These are phyloP conservation scores for Balakata baccata DNA, from an alignment of 345 rosid genomes.

Conservation along the genomic window DNA sequence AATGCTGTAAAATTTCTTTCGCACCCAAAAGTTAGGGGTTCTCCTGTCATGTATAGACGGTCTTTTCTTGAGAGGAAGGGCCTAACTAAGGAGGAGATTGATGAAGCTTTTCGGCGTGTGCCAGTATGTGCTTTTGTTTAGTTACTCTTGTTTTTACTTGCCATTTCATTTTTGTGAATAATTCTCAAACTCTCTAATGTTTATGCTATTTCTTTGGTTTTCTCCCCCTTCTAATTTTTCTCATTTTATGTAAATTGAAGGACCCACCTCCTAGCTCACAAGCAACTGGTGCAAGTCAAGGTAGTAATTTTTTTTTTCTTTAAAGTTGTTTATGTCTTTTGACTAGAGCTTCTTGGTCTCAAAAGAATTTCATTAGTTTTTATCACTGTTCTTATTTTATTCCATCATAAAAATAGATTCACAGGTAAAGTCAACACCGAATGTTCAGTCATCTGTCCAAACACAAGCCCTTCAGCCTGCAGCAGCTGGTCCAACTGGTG, in stretches of 20 bases:
- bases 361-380: conserved; percentile 11
- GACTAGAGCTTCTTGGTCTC: conserved; percentile 12
- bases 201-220: neutral
- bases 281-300: conserved; percentile 49
- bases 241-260: conserved; percentile 38
- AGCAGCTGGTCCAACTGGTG: conserved; percentile 49
- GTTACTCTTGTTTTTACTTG: neutral
- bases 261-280: conserved; percentile 79
- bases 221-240: neutral
- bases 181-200: conserved; percentile 3
- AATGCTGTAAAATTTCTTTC: conserved; percentile 96
- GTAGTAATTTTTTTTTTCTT: conserved; percentile 29
- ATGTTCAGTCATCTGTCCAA: conserved; percentile 48
- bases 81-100: conserved; percentile 91
- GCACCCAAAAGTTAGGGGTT: conserved; percentile 87
- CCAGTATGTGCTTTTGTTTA: conserved; percentile 52
- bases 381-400: conserved; percentile 22
- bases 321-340: conserved; percentile 10
- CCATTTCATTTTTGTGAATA: conserved; percentile 5
- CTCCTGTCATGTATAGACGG: conserved; percentile 83
- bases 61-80: conserved; percentile 97
- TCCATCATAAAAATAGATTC: conserved; percentile 37
- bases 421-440: conserved; percentile 49
- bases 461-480: conserved; percentile 53
- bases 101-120: conserved; percentile 91